These are phyloP conservation scores for Pichia thaimueangensis DNA, from an alignment of 805 yeast genomes.

Conservation along the genomic window DNA sequence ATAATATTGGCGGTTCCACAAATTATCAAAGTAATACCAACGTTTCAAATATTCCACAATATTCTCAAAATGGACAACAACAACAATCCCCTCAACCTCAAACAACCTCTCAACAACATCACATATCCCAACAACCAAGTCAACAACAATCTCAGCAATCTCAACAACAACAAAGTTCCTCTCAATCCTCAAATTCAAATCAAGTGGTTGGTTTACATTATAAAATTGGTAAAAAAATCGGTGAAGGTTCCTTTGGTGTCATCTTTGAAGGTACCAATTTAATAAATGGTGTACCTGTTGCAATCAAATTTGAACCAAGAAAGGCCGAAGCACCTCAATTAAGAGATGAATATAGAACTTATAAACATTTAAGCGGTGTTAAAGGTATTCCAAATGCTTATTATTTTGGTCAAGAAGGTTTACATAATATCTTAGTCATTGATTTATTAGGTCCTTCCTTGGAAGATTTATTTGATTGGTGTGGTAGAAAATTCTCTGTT, in stretches of 20 bases:
- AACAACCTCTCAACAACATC: constrained; percentile 14
- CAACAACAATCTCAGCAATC: constrained; percentile 9
- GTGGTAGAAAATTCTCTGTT: constrained; percentile 81
- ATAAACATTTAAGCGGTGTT: constrained; percentile 75
- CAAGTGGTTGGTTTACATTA: constrained; percentile 91
- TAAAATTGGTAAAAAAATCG: constrained; percentile 94
- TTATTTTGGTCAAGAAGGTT: constrained; percentile 97
- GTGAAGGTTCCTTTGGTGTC: constrained; percentile 98
- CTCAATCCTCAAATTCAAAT: constrained; percentile 22
- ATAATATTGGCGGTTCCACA: constrained; percentile 19
- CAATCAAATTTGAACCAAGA: constrained; percentile 94
- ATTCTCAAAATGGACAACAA: constrained; percentile 19
- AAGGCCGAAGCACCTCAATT: constrained; percentile 97
- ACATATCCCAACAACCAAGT: constrained; percentile 6
- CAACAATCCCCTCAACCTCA: constrained; percentile 13
- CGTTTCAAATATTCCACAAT: constrained; percentile 26
- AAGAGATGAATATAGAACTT: constrained; percentile 94
- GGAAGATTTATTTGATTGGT: constrained; percentile 97
- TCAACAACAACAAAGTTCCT: not conserved
- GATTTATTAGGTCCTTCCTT: constrained; percentile 93
- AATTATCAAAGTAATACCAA: constrained; percentile 19
- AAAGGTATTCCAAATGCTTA: constrained; percentile 94
- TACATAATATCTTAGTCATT: constrained; percentile 90
- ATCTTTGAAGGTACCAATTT: constrained; percentile 93
- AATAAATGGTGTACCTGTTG: constrained; percentile 87